Evolutionary conservation across 176 grass and related monocot genomes (phyloP).

Genomic region (Juncus inflexus): DNA sequence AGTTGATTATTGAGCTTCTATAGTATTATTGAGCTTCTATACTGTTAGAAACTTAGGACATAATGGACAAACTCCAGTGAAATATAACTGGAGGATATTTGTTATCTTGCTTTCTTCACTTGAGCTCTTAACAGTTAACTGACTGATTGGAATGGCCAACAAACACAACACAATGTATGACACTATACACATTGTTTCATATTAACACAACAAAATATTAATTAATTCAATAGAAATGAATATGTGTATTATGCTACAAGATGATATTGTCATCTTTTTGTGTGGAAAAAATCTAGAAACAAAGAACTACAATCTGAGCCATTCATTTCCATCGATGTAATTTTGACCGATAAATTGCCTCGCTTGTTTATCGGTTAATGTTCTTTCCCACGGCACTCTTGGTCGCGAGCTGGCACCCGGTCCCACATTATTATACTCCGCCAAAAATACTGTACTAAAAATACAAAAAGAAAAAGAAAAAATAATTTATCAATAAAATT

Average conservation of each 20-base stretch:
- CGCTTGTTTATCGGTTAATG: slow-evolving; percentile 67
- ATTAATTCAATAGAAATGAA: slow-evolving; percentile 14
- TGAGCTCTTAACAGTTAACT: slow-evolving; percentile 1
- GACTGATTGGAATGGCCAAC: slow-evolving; percentile 23
- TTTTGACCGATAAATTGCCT: slow-evolving; percentile 58
- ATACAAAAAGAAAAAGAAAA: slow-evolving; percentile 4
- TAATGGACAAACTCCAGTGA: too few species aligned
- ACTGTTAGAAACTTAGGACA: too few species aligned
- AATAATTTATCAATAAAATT: background rate
- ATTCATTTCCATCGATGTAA: slow-evolving; percentile 74
- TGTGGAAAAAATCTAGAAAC: slow-evolving; percentile 3
- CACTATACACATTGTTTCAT: slow-evolving; percentile 11
- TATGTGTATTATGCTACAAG: background rate
- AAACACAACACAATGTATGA: slow-evolving; percentile 15
- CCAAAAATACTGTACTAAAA: slow-evolving; percentile 67
- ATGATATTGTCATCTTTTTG: background rate
- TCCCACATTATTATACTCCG: slow-evolving; percentile 69
- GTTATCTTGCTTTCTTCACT: background rate
- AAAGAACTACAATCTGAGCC: slow-evolving; percentile 57
- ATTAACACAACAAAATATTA: slow-evolving; percentile 8
- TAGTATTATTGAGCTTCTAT: too few species aligned
- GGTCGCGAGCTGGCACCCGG: slow-evolving; percentile 49
- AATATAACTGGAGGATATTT: background rate
- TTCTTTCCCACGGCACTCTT: slow-evolving; percentile 66
- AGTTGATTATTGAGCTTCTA: too few species aligned